These are phyloP conservation scores for Diplodia mutila DNA, from an alignment of 2,329 filamentous ascomycete genomes.

Conservation along the genomic window DNA sequence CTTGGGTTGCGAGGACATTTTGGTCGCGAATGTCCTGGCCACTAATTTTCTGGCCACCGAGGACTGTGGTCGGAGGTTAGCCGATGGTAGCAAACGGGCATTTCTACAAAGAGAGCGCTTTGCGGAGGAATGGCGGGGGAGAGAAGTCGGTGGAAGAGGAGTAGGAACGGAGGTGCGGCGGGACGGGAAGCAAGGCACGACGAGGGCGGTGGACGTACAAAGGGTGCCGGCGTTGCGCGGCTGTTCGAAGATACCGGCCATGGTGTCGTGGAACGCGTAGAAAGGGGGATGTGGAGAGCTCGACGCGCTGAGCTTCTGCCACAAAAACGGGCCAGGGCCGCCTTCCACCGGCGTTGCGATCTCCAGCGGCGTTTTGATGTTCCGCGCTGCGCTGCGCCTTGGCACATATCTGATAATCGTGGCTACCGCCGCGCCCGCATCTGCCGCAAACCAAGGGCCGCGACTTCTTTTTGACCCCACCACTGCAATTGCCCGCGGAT, in stretches of 20 bases:
- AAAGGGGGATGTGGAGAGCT: conserved; percentile 23
- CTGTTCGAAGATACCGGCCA: conserved; percentile 97
- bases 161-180: conserved; percentile 5
- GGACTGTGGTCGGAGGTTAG: conserved; percentile 59
- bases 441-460: neutral
- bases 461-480: conserved; percentile 23
- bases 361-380: conserved; percentile 19
- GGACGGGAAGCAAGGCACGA: neutral
- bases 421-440: neutral
- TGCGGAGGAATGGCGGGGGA: neutral
- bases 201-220: conserved; percentile 53
- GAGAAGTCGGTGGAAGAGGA: conserved; percentile 13
- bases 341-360: conserved; percentile 14
- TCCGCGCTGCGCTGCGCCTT: conserved; percentile 16
- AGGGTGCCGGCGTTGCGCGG: conserved; percentile 89
- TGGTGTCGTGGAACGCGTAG: conserved; percentile 47
- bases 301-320: conserved; percentile 23
- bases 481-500: too few species aligned
- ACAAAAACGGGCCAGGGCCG: conserved; percentile 19
- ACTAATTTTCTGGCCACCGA: conserved; percentile 96
- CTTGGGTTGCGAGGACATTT: conserved; percentile 94
- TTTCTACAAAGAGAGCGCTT: neutral
- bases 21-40: conserved; percentile 96
- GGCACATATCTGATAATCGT: neutral
- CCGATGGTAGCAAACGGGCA: neutral